Evolutionary conservation across 441 rosid genomes (phyloP).

Genomic region (Isatis lusitanica): DNA sequence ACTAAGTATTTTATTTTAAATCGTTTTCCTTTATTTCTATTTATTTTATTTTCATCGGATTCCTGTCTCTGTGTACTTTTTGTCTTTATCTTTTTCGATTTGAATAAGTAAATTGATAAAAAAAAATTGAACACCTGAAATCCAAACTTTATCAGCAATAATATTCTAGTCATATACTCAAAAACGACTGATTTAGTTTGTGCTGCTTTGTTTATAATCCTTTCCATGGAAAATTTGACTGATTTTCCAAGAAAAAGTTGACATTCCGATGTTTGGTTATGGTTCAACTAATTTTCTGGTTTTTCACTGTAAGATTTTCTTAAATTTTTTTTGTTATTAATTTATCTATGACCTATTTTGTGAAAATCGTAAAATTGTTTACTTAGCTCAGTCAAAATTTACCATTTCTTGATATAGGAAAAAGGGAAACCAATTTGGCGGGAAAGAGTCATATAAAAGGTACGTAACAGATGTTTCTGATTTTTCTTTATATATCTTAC

Average conservation of each 20-base stretch:
- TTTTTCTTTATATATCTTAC: background rate
- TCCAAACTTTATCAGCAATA: background rate
- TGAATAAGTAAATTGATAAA: background rate
- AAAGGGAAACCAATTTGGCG: background rate
- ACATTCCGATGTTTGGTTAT: background rate
- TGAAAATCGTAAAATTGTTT: background rate
- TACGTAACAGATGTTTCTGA: background rate
- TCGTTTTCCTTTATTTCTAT: background rate
- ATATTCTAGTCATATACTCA: background rate
- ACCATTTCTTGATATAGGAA: background rate
- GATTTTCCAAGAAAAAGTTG: background rate
- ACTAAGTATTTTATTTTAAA: background rate
- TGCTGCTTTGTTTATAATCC: background rate
- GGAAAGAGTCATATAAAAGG: constrained; percentile 9
- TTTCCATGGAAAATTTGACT: background rate
- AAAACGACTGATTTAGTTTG: background rate
- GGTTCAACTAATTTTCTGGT: background rate
- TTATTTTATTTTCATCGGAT: background rate
- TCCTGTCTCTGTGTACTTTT: constrained; percentile 13
- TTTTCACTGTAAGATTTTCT: no score
- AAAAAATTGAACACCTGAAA: background rate
- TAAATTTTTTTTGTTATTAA: background rate
- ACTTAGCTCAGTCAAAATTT: background rate
- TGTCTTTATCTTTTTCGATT: constrained; percentile 15
- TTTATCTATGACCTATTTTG: background rate